phyloP scores from a whole-genome alignment of 2,329 filamentous ascomycete species.

The Cercospora sp. region DNA sequence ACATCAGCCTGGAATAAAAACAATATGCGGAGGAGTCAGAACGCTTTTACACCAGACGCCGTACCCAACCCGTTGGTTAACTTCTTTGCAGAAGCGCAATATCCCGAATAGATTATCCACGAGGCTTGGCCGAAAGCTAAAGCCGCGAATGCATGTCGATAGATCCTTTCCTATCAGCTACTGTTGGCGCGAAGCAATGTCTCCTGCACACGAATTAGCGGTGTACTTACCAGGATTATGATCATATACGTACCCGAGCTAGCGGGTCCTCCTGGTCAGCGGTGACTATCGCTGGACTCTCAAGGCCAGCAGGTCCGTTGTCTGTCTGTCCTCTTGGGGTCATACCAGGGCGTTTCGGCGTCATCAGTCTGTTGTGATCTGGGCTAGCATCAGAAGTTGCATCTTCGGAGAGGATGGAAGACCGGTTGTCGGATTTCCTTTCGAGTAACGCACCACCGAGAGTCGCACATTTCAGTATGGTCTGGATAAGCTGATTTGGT shows the following conservation, averaged over 20 bases:
- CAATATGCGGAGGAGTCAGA: not conserved
- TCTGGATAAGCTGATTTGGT: conserved; percentile 96
- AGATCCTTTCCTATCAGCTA: conserved; percentile 25
- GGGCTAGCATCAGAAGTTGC: conserved; percentile 29
- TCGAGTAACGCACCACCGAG: conserved; percentile 81
- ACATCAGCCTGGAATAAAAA: not conserved
- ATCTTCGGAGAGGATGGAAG: conserved; percentile 30
- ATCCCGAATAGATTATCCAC: not conserved
- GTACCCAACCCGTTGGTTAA: not conserved
- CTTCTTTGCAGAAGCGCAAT: not conserved
- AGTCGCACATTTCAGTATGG: conserved; percentile 93
- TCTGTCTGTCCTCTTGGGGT: conserved; percentile 69
- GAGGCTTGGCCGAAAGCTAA: not conserved
- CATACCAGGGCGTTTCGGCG: conserved; percentile 52
- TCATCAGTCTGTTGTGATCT: conserved; percentile 32
- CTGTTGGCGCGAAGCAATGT: conserved; percentile 34
- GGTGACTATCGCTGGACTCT: conserved; percentile 64
- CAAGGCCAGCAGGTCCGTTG: conserved; percentile 60
- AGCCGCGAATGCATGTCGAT: conserved; percentile 6
- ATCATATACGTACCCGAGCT: conserved; percentile 51
- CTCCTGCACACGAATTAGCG: conserved; percentile 26
- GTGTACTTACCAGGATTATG: not conserved
- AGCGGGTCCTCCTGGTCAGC: conserved; percentile 62
- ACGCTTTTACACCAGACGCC: not conserved
- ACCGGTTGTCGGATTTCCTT: conserved; percentile 58